Evolutionary conservation across 2,329 filamentous ascomycete genomes (phyloP), one percentile per base, ranked within the genome.

Genomic region (Aspergillus brasiliensis): DNA sequence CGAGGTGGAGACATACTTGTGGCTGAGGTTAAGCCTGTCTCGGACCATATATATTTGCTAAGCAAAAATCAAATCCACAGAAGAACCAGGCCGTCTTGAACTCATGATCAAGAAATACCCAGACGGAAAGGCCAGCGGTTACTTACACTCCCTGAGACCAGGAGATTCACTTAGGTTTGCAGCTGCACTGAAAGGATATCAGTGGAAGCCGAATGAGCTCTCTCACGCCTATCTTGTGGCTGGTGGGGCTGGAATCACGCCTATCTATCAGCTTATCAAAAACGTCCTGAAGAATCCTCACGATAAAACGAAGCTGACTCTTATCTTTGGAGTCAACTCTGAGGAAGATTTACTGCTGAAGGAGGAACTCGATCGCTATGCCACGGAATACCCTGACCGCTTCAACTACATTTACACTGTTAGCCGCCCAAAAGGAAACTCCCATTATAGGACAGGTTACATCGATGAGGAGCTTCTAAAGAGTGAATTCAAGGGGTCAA

Each of bases 231-330:
- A 85, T 2, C 79, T 91, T 40, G 83, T 91, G 46, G 89, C 89
- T 0, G 89, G 89, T 47, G 89, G 89, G 11, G 88, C 87, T 0
- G 89, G 89, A 17, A 90, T 92, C 64, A 91, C 88, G 0, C 89
- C 89, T 0, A 82, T 88, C 64, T 90, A 85, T 70, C 86, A 89
- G 70, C 81, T 90, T 2, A 79, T 84, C 2, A 83, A 81, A 51
- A 85, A 85, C 2, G 88, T 90, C 58, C 77, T 89, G n/a, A 73
- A 77, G 47, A 84, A 90, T 67, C 82, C 86, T 0, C 73, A 80
- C 1, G 88, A 91, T 65, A 78, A 77, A 60, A 91, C 89, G 1
- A 81, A 80, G 56, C 79, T 91, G 46, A 86, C 84, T 0, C 80
- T 91, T 0, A 77, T 91, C 0, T 89, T 86, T 67, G 88, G 88